Conservation (phyloP, 2,329 filamentous ascomycete genomes). For the Trichophyton schoenleinii region DNA sequence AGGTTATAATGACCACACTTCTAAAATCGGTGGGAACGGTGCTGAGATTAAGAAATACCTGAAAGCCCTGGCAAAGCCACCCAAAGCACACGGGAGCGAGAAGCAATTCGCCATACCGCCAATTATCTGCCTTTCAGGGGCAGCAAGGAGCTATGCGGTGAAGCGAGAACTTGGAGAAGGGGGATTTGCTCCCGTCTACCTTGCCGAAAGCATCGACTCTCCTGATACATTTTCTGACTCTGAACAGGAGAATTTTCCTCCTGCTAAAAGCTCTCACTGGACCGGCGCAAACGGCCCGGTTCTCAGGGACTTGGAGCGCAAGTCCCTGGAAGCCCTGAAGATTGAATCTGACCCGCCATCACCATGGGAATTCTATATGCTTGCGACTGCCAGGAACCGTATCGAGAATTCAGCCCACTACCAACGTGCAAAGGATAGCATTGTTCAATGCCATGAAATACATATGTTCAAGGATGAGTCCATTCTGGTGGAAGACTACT, state of each 20-base stretch:
- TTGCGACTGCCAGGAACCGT: constrained; percentile 66
- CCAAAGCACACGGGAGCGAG: constrained; percentile 33
- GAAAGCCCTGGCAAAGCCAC: constrained; percentile 48
- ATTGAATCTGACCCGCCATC: constrained; percentile 74
- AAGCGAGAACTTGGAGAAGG: constrained; percentile 81
- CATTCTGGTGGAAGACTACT: constrained; percentile 77
- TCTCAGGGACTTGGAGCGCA: constrained; percentile 25
- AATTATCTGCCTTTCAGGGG: constrained; percentile 54
- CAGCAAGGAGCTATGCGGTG: constrained; percentile 58
- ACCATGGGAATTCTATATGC: constrained; percentile 94
- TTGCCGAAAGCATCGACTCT: constrained; percentile 62
- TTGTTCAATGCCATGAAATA: constrained; percentile 77
- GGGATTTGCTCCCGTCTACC: constrained; percentile 89
- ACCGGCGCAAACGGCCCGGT: constrained; percentile 16
- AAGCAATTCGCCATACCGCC: constrained; percentile 52
- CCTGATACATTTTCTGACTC: constrained; percentile 26
- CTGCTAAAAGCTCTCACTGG: constrained; percentile 29
- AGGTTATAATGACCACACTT: constrained; percentile 65
- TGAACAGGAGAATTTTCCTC: constrained; percentile 29
- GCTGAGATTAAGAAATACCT: constrained; percentile 70
- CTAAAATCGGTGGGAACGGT: constrained; percentile 52
- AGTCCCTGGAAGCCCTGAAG: constrained; percentile 74
- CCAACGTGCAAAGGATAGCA: constrained; percentile 56
- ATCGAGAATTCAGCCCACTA: constrained; percentile 50
- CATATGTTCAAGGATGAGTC: constrained; percentile 85